Base-by-base conservation (phyloP, 1,139 yeast species). In the Geotrichum siamense region DNA sequence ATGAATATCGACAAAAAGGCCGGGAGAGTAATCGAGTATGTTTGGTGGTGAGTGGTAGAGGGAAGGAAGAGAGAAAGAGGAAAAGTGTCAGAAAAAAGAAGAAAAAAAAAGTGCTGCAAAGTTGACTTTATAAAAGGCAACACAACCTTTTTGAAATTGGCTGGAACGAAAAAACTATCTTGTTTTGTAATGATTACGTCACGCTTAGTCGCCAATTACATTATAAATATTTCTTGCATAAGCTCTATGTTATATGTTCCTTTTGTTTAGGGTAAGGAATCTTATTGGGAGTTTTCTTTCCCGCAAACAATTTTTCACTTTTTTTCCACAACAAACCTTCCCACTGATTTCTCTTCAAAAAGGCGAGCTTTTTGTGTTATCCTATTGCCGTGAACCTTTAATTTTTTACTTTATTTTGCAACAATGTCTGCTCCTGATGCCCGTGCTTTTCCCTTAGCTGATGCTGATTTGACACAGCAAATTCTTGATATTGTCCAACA, bases 401-500 rank as follows among this genome's bases (percentile, higher is more conserved):
- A 40, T 39, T 15, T 21, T 16, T 20, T 35, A 31, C 32, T 37
- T 39, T 37, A 32, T 23, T 32, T n/a, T 17, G 15, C 17, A 4
- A 43, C 35, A 27, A 62, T 60, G 64, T 58, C 65, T 46, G 56
- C 60, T 40, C 57, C 67, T 38, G 69, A 67, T 57, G 62, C 70
- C 48, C 60, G 65, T 70, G 99, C 99, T 55, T 93, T 93, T 75
- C 99, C 99, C 66, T 78, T 93, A 65, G 97, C 99, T 60, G 97
- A 91, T 67, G 82, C 95, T 55, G 89, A 82, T 56, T 78, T 93
- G 62, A 75, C 95, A 57, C 97, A 91, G 74, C 96, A 91, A 73
- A 91, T 93, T 69, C 79, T 93, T 67, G 98, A 91, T 64, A 89
- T 93, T 64, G 93, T 85, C 61, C 98, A 91, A 74, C 98, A 91